phyloP scores from a whole-genome alignment of 2,329 filamentous ascomycete species.

The Colletotrichum incanum region DNA sequence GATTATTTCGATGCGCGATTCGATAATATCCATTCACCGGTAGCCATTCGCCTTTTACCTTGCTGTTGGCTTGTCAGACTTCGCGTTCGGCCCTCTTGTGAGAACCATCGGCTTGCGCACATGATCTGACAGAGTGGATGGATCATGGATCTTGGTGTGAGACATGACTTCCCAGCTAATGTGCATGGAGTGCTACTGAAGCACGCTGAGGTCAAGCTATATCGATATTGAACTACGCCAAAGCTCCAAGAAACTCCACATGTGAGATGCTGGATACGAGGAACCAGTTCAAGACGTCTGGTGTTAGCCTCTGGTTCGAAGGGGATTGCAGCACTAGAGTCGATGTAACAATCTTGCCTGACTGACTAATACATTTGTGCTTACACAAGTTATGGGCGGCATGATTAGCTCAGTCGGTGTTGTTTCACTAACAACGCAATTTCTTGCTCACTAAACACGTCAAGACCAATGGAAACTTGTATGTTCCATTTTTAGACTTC shows the following conservation, averaged over 20 bases:
- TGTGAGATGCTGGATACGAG: background rate
- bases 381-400: too few species aligned
- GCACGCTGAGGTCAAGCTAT: background rate
- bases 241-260: background rate
- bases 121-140: background rate
- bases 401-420: too few species aligned
- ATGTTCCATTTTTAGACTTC: too few species aligned
- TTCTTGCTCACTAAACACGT: too few species aligned
- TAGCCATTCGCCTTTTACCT: background rate
- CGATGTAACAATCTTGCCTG: too few species aligned
- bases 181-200: too few species aligned
- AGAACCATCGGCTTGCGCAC: background rate
- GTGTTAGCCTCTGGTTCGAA: too few species aligned
- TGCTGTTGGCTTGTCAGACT: background rate
- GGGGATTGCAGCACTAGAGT: too few species aligned
- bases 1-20: constrained; percentile 51
- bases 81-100: background rate
- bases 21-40: too few species aligned
- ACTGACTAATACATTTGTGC: too few species aligned
- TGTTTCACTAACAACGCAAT: too few species aligned
- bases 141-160: background rate
- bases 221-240: background rate
- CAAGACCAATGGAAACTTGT: too few species aligned
- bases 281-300: background rate
- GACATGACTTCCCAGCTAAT: background rate